Evolutionary conservation across 768 basidiomycete genomes (phyloP).

Genomic region (Boletus speciosus): DNA sequence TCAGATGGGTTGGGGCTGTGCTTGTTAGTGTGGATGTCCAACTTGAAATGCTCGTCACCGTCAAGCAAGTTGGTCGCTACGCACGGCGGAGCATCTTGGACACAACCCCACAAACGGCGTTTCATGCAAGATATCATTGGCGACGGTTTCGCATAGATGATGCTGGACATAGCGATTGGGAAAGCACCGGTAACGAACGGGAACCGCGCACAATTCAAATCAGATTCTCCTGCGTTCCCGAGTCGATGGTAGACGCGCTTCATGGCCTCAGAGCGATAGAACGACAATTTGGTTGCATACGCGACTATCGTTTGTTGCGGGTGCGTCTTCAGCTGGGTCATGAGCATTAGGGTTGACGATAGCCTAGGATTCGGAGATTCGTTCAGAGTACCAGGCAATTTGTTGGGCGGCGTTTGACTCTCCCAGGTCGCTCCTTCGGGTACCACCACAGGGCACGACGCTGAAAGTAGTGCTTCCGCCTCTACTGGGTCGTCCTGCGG

Average conservation of each 20-base stretch:
- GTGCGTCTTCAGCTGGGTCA: slow-evolving; percentile 27
- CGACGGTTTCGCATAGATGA: slow-evolving; percentile 25
- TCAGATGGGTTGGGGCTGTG: slow-evolving; percentile 17
- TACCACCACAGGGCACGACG: slow-evolving; percentile 32
- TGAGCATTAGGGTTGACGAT: not conserved
- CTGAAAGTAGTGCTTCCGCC: slow-evolving; percentile 32
- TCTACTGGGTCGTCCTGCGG: slow-evolving; percentile 18
- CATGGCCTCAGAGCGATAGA: slow-evolving; percentile 55
- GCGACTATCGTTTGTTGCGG: slow-evolving; percentile 41
- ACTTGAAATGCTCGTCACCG: slow-evolving; percentile 15
- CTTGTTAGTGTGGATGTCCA: not conserved
- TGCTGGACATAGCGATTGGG: slow-evolving; percentile 17
- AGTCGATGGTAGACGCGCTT: slow-evolving; percentile 48
- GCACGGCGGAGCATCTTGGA: not conserved
- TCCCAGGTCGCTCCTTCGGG: slow-evolving; percentile 36
- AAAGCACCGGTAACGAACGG: not conserved
- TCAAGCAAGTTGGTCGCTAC: slow-evolving; percentile 9
- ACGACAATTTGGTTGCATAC: slow-evolving; percentile 47
- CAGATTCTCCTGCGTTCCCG: slow-evolving; percentile 39
- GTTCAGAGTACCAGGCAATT: slow-evolving; percentile 40
- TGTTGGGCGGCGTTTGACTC: slow-evolving; percentile 47
- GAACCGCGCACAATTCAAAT: slow-evolving; percentile 35
- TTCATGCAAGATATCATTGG: slow-evolving; percentile 1
- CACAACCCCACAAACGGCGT: not conserved
- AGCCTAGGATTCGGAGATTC: slow-evolving; percentile 46